Base-by-base conservation (phyloP, 768 basidiomycete genomes). In the Galerina marginata region DNA sequence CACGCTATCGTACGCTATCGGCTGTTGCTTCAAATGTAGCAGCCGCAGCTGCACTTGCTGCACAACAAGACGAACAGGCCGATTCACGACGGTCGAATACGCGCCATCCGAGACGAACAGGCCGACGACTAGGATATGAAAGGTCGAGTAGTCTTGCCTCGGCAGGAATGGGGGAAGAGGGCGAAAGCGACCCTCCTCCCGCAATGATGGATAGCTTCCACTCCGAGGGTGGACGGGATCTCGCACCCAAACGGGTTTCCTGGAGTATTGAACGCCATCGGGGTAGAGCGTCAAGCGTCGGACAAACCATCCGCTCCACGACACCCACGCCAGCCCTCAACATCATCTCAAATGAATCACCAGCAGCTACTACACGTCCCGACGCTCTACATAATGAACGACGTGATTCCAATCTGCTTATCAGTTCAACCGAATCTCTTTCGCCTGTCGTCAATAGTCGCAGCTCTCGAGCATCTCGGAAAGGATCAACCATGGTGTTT, bases 401-500 rank as follows among this genome's bases (percentile, higher is more conserved):
- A 45, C 36, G 55, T 26, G 52, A 33, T 33, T 33, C 29, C 29
- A 7, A 44, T 5, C 44, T 36, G 29, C 49, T 51, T 12, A 42
- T 56, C 14, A 56, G 43, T 40, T 62, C 65, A 12, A 53, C 43
- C 2, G 62, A 63, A 26, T 60, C 65, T 9, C 25, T 62, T 16
- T 51, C 56, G n/a, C 62, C 62, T 40, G 33, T 59, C 25, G 39
- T 56, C 55, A 65, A 65, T 23, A 63, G 74, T n/a, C 76, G 80
- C 38, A 74, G 77, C 59, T 89, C 89, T n/a, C 81, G 87, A 61
- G 86, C 87, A 7, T 89, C 86, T 66, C 83, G 86, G 61, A 83
- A 86, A 61, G 85, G 89, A 33, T 89, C 90, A 5, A 87, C 86
- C 2, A 88, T 96, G 79, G 85, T 96, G 16, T 92, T 97, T 65